phyloP scores from a whole-genome alignment of 148 eudicot species.

The Selenicereus undatus region DNA sequence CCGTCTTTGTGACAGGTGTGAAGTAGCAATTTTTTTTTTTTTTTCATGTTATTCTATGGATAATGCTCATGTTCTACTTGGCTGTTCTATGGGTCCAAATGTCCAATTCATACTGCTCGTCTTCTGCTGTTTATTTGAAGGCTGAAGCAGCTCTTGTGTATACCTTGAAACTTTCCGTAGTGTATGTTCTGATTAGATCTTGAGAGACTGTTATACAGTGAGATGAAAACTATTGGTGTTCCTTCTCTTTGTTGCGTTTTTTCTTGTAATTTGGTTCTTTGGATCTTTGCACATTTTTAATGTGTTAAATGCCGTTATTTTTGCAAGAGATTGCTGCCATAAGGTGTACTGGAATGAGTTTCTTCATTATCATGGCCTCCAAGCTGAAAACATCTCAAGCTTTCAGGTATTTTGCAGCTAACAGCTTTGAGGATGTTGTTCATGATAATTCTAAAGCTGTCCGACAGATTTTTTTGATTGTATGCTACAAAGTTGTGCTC shows the following conservation, averaged over 20 bases:
- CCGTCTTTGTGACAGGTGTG: constrained; percentile 34
- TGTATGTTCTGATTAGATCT: constrained; percentile 11
- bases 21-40: constrained; percentile 11
- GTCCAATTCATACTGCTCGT: background rate
- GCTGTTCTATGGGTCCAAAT: background rate
- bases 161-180: background rate
- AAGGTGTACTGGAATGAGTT: constrained; percentile 19
- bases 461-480: background rate
- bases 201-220: background rate
- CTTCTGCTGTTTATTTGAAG: background rate
- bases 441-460: background rate
- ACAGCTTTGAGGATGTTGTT: background rate
- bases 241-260: background rate
- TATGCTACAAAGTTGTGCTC: background rate
- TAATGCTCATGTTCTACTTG: background rate
- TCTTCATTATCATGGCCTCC: constrained; percentile 16
- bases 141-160: constrained; percentile 9
- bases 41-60: background rate
- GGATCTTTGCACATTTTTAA: constrained; percentile 1
- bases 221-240: background rate
- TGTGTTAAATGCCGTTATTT: constrained; percentile 17
- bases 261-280: background rate
- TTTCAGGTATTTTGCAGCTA: constrained; percentile 27
- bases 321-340: constrained; percentile 29
- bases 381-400: constrained; percentile 7